phyloP scores from a whole-genome alignment of 2,329 filamentous ascomycete species.

The Aureobasidium sp. region DNA sequence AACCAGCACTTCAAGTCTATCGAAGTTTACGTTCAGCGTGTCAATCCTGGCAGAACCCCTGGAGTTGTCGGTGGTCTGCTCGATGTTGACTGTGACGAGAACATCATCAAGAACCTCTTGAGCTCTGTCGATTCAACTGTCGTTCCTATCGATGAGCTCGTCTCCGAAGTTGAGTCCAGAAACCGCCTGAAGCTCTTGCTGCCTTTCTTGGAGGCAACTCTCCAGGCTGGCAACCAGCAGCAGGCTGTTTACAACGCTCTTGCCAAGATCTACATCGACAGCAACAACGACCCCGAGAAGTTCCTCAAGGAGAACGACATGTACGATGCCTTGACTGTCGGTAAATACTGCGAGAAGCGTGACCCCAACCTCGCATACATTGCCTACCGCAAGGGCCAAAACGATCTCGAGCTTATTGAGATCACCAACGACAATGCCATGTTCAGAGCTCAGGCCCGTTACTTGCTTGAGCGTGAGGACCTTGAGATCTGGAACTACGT shows the following conservation, averaged over 20 bases:
- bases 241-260: slow-evolving; percentile 95
- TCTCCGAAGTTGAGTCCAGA: slow-evolving; percentile 83
- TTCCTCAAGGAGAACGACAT: slow-evolving; percentile 97
- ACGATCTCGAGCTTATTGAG: slow-evolving; percentile 92
- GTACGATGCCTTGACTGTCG: slow-evolving; percentile 85
- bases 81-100: slow-evolving; percentile 95
- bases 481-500: slow-evolving; percentile 91
- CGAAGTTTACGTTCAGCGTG: slow-evolving; percentile 93
- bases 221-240: slow-evolving; percentile 86
- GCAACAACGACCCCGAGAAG: slow-evolving; percentile 94
- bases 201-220: slow-evolving; percentile 88
- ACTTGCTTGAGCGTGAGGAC: slow-evolving; percentile 85
- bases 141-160: slow-evolving; percentile 90
- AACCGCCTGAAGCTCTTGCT: slow-evolving; percentile 93
- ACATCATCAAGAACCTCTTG: slow-evolving; percentile 87
- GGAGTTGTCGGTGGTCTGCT: slow-evolving; percentile 88
- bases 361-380: slow-evolving; percentile 95
- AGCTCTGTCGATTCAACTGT: slow-evolving; percentile 73
- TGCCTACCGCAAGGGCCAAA: slow-evolving; percentile 92
- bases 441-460: slow-evolving; percentile 96
- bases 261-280: slow-evolving; percentile 99
- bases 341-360: slow-evolving; percentile 98
- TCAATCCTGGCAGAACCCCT: slow-evolving; percentile 85
- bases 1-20: slow-evolving; percentile 99
- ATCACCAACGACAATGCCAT: slow-evolving; percentile 99